Evolutionary conservation across 2,329 filamentous ascomycete genomes (phyloP).

Genomic region (Neonectria coccinea): DNA sequence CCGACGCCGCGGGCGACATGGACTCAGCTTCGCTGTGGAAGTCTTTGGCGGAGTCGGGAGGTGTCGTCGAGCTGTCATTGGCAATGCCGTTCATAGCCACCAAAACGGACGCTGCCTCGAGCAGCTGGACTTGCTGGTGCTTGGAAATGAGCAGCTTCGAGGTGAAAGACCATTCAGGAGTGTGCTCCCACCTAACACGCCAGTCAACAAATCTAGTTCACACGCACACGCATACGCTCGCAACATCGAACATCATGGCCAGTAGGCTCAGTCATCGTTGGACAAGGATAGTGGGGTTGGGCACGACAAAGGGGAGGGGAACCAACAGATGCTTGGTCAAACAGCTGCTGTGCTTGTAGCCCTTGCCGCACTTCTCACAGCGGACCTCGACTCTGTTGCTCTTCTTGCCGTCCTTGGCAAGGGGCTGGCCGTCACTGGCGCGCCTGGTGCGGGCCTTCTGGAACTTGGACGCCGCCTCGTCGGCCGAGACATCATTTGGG

Average conservation of each 20-base stretch:
- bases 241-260: conserved; percentile 32
- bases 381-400: conserved; percentile 86
- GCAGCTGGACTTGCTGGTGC: conserved; percentile 97
- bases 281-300: conserved; percentile 49
- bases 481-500: conserved; percentile 67
- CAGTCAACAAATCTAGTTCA: conserved; percentile 45
- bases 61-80: conserved; percentile 65
- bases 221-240: conserved; percentile 29
- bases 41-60: conserved; percentile 74
- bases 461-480: conserved; percentile 63
- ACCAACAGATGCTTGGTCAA: conserved; percentile 99
- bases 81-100: conserved; percentile 81
- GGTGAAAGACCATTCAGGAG: conserved; percentile 96
- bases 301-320: conserved; percentile 65
- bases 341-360: conserved; percentile 99
- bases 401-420: conserved; percentile 87
- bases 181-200: conserved; percentile 90
- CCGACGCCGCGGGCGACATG: conserved; percentile 82
- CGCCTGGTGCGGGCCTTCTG: conserved; percentile 66
- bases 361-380: conserved; percentile 98
- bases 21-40: conserved; percentile 85
- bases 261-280: conserved; percentile 22
- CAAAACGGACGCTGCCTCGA: conserved; percentile 96
- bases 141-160: conserved; percentile 99
- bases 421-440: conserved; percentile 88